Base-by-base conservation (phyloP, 768 basidiomycete species). In the Crassisporium funariophilum region DNA sequence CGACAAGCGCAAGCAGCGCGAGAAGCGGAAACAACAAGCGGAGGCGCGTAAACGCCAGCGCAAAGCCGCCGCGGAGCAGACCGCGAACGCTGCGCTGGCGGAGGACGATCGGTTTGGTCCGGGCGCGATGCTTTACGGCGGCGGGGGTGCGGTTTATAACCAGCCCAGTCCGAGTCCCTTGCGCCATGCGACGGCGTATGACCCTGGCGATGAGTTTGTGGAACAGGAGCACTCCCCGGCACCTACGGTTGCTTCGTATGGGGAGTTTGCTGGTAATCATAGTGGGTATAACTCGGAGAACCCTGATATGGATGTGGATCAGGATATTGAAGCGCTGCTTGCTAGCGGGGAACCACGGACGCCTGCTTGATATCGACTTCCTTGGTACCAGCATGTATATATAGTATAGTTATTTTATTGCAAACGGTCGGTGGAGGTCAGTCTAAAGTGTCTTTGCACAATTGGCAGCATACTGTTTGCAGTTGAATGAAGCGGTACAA, bases 261-360 rank as follows among this genome's bases (percentile, higher is more conserved):
- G 70, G 11, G 81, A 82, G 46, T 56, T 67, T 27, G 74, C 68
- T 21, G 77, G 76, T 25, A 68, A 65, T 11, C 75, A 76, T 54
- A 83, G 80, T 49, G 82, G 76, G 20, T 82, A 83, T 47, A 79
- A 78, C 42, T 78, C 82, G 0, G 82, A 81, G 37, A 65, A 66
- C 42, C 60, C 53, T 23, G 68, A 68, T 44, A 64, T 63, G 64
- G 67, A 67, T 11, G 56, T 58, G 10, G 69, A 69, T 25, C 58
- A 61, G 40, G 63, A 58, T 22, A 58, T 62, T 15, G 58, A 57
- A 29, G 60, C 60, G 10, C n/a, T n/a, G n/a, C 46, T 59, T 39
- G 53, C 56, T 41, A 52, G 16, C n/a, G 29, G 29, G 5, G 5
- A n/a, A 31, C 5, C 42, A 9, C 17, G 5, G 4, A 33, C 23